Percentiles rank a stretch among this genome's conserved stretches.
These are phyloP conservation scores for Prunus persica DNA, from an alignment of 306 rosid genomes.

Conservation along the genomic window DNA sequence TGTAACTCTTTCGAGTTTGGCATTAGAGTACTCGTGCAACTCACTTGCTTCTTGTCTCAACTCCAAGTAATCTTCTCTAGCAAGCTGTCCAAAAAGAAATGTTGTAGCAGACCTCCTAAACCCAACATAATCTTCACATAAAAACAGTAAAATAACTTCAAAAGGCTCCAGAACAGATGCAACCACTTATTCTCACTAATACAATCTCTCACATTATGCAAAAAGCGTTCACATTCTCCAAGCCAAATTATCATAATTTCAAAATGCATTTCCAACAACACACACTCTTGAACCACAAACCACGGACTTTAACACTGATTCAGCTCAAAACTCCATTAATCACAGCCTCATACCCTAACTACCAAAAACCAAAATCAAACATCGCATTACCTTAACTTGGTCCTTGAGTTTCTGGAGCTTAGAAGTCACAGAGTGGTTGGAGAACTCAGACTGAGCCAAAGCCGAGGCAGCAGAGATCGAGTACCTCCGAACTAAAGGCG, in stretches of 20 bases:
- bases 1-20: constrained; percentile 88
- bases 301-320: not conserved
- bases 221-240: not conserved
- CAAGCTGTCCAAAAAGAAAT: constrained; percentile 52
- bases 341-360: not conserved
- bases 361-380: not conserved
- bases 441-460: constrained; percentile 48
- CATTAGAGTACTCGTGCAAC: constrained; percentile 88
- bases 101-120: not conserved
- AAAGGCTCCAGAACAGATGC: not conserved
- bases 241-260: not conserved
- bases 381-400: constrained; percentile 61
- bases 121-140: constrained; percentile 6
- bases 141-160: not conserved
- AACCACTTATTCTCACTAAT: not conserved
- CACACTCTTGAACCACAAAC: not conserved
- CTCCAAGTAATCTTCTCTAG: constrained; percentile 78
- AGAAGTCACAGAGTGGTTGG: constrained; percentile 42
- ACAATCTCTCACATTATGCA: not conserved
- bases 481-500: constrained; percentile 64
- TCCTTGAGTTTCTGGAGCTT: constrained; percentile 75
- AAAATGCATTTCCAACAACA: constrained; percentile 7
- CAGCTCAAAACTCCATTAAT: constrained; percentile 7
- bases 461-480: constrained; percentile 68
- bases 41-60: constrained; percentile 91